These are phyloP conservation scores for Nakazawaea molendinolei DNA, from an alignment of 805 yeast species.

Conservation along the genomic window DNA sequence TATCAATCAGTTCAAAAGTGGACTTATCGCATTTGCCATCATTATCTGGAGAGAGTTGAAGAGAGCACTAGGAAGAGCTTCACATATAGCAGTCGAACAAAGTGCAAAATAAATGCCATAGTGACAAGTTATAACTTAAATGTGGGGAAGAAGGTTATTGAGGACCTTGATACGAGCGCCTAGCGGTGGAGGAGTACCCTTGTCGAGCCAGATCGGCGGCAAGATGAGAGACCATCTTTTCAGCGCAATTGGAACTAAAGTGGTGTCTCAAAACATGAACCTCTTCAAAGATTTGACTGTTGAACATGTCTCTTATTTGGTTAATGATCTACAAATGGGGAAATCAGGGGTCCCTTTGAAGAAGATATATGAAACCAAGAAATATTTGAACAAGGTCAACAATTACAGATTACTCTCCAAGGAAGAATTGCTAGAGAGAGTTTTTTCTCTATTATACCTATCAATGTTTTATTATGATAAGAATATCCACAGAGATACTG, in stretches of 20 bases:
- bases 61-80: too few relatives aligned
- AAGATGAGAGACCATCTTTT: conserved; percentile 7
- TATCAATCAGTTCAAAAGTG: too few relatives aligned
- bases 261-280: background rate
- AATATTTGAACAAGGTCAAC: background rate
- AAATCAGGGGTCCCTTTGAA: background rate
- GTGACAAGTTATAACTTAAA: too few relatives aligned
- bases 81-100: too few relatives aligned
- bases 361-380: background rate
- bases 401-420: background rate
- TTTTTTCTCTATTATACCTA: background rate
- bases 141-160: background rate
- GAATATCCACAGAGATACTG: too few relatives aligned
- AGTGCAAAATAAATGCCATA: too few relatives aligned
- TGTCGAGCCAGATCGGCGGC: conserved; percentile 1
- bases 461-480: conserved; percentile 3
- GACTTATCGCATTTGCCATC: too few relatives aligned
- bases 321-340: conserved; percentile 1
- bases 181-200: background rate
- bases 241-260: conserved; percentile 2
- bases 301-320: conserved; percentile 1
- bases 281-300: background rate
- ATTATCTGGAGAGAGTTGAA: too few relatives aligned
- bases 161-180: background rate
- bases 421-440: background rate